Evolutionary conservation across 495 filamentous ascomycete genomes (phyloP), one percentile per base, ranked within the genome.

Genomic region (Tetracladium setigerum): DNA sequence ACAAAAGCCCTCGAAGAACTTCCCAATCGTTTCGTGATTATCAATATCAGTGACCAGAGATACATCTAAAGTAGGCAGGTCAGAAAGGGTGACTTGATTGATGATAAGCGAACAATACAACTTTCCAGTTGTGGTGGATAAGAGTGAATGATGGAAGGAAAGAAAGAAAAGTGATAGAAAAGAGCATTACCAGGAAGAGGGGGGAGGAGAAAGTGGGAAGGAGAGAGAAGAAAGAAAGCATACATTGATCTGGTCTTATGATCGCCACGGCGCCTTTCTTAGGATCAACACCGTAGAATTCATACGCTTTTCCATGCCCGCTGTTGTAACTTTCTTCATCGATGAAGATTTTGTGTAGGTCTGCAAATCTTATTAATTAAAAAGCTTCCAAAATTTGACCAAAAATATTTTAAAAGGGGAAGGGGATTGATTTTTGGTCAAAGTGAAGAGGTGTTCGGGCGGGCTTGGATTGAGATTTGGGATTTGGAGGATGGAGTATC

Each of bases 191-290:
- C n/a, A n/a, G n/a, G n/a, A n/a, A n/a, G n/a, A n/a, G n/a, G n/a
- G n/a, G n/a, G n/a, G n/a, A n/a, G n/a, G n/a, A n/a, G n/a, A n/a
- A 7, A 27, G 22, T 27, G 22, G 7, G 7, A 27, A 27, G 3
- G 3, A 27, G n/a, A n/a, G n/a, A 27, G 7, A 27, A 27, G 3
- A 27, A 3, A 27, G 7, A 27, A 27, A 27, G 3, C 77, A 66
- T 60, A 80, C 80, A 83, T 59, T 85, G 81, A 66, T 87, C 83
- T 4, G 82, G 83, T 5, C 83, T 69, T 19, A 85, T 73, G 46
- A 87, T 63, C 3, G 79, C 67, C 22, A 84, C 36, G 0, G 73
- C 76, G 0, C 83, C 83, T n/a, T 64, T 42, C 5, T 64, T 43
- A 0, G 70, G 62, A 41, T 75, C 67, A 19, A 87, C 65, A 0